These are phyloP conservation scores for Paecilomyces dactylethromorphus DNA, from an alignment of 2,329 filamentous ascomycete genomes.

Conservation along the genomic window DNA sequence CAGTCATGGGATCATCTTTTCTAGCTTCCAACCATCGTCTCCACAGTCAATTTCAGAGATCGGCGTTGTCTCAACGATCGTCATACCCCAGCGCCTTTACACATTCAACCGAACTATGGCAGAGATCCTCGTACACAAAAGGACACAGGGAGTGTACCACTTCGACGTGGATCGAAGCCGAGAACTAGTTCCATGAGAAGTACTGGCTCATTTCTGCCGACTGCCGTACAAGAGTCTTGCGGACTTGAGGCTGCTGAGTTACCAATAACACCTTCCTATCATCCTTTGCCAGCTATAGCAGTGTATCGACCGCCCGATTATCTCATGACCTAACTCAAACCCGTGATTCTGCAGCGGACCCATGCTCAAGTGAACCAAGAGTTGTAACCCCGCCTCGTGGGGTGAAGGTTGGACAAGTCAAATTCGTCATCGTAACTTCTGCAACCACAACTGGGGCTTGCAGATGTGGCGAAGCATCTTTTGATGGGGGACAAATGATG, in stretches of 20 bases:
- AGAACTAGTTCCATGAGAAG: conserved; percentile 11
- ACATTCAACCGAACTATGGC: conserved; percentile 4
- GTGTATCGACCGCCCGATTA: not conserved
- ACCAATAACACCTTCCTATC: not conserved
- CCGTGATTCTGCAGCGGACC: not conserved
- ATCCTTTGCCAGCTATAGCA: not conserved
- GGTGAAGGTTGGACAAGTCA: not conserved
- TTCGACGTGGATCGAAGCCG: conserved; percentile 20
- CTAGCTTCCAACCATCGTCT: conserved; percentile 9
- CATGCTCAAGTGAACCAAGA: not conserved
- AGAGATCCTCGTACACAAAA: not conserved
- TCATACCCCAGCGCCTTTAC: not conserved
- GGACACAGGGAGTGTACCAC: conserved; percentile 10
- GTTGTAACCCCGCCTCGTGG: not conserved
- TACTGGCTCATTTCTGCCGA: not conserved
- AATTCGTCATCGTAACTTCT: not conserved
- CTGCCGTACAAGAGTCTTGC: not conserved
- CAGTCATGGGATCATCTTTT: conserved; percentile 14
- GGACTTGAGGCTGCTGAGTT: not conserved
- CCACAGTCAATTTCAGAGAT: conserved; percentile 4
- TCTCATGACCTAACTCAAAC: not conserved
- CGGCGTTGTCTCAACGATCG: conserved; percentile 6
- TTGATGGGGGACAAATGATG: too few relatives aligned
- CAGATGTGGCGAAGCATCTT: too few relatives aligned
- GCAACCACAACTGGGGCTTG: too few relatives aligned